A percentile compares a stretch with the other conserved stretches of the same genome.
phyloP scores from a whole-genome alignment of 2,329 filamentous ascomycete species.

The Aspergillus sp. region DNA sequence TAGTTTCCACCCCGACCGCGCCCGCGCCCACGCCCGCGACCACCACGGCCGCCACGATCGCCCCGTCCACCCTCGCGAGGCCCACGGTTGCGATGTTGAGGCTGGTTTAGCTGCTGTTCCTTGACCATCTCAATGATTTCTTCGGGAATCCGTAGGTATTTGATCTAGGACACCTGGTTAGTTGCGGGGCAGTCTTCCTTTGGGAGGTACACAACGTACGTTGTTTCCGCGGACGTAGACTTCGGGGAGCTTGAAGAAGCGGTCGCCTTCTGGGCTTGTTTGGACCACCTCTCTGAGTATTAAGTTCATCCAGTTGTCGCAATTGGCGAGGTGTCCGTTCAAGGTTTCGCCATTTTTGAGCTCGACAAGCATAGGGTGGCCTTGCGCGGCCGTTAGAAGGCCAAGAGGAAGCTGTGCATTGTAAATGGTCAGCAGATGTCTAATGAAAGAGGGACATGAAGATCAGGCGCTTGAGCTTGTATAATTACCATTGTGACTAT shows the following conservation, averaged over 20 bases:
- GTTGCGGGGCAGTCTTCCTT: neutral
- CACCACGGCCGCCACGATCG: slow-evolving; percentile 42
- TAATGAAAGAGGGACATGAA: neutral
- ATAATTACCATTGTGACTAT: slow-evolving; percentile 9
- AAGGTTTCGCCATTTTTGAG: slow-evolving; percentile 97
- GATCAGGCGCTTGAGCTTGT: neutral
- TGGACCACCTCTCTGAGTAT: slow-evolving; percentile 96
- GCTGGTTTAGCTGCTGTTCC: slow-evolving; percentile 79
- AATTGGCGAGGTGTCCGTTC: slow-evolving; percentile 92
- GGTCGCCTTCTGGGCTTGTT: slow-evolving; percentile 91
- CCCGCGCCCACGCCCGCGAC: slow-evolving; percentile 46
- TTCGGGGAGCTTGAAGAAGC: slow-evolving; percentile 87
- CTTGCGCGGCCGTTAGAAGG: slow-evolving; percentile 91
- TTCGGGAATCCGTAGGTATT: slow-evolving; percentile 93
- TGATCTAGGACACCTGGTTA: slow-evolving; percentile 65
- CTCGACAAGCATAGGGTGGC: slow-evolving; percentile 96
- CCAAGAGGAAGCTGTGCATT: slow-evolving; percentile 62
- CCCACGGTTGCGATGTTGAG: slow-evolving; percentile 42
- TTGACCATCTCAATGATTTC: slow-evolving; percentile 94
- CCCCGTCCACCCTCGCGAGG: slow-evolving; percentile 37
- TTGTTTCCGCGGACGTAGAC: slow-evolving; percentile 98
- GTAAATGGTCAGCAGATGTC: neutral
- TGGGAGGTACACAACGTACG: slow-evolving; percentile 53
- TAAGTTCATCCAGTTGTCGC: slow-evolving; percentile 99
- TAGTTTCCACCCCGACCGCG: slow-evolving; percentile 41